Evolutionary conservation across 2,329 filamentous ascomycete species (phyloP), one percentile per base, ranked within the genome.

Genomic region (Fusarium anthophilum): DNA sequence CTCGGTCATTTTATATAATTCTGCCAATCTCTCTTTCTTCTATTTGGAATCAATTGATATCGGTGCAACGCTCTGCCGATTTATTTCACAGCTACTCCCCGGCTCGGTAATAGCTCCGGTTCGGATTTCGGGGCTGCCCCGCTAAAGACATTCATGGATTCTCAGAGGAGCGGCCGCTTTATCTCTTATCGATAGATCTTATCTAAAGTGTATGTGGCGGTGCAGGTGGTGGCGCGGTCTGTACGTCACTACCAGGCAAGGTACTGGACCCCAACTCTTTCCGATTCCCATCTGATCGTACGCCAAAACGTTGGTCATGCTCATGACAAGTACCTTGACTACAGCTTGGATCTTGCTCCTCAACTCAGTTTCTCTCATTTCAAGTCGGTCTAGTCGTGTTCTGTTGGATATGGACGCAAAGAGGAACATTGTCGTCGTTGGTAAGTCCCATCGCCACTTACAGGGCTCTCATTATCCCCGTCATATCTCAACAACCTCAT

Each of bases 361-460:
- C 44, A 51, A 63, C 48, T 30, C 37, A 22, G 9, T 14, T 18
- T 41, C 38, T 18, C 15, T 53, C n/a, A 37, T 39, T 55, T 28
- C 17, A 18, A 26, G 28, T 32, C 22, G 8, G 12, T 5, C 14
- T 28, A 17, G 22, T 32, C 28, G 18, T 38, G n/a, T 22, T 17
- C 43, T 18, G n/a, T 22, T 43, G 45, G 56, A 43, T 28, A 83
- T 83, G 82, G 81, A 83, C 14, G 75, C 68, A 39, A 82, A 80
- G 73, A 84, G 82, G 65, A 84, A 87, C 43, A 87, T 88, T 55
- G 85, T 89, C 73, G 87, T 89, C 65, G 81, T 89, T 66, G 85
- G 85, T 86, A 77, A 66, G 84, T 81, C 51, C 32, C 63, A 51
- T 41, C 48, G 57, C 50, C 63, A 50, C 39, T 43, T 47, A 61